phyloP scores from a whole-genome alignment of 139 green algal species.

The Monoraphidium neglectum region DNA sequence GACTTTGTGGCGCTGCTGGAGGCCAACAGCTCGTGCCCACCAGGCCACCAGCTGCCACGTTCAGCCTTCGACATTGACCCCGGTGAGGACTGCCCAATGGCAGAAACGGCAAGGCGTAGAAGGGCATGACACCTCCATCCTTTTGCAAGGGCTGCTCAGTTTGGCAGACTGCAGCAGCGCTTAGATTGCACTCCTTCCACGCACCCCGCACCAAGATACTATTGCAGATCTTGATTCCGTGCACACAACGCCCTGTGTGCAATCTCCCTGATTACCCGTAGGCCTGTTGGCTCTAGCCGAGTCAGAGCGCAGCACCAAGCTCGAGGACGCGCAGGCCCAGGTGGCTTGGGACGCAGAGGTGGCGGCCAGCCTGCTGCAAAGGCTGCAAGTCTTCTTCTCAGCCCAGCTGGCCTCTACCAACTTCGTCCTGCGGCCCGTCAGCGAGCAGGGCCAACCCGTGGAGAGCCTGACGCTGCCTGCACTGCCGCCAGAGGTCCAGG shows the following conservation, averaged over 20 bases:
- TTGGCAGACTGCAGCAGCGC: no score
- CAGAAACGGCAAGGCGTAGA: no score
- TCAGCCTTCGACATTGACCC: slow-evolving; percentile 48
- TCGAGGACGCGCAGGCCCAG: slow-evolving; percentile 14
- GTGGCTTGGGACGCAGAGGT: slow-evolving; percentile 23
- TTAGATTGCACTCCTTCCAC: no score
- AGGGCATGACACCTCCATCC: no score
- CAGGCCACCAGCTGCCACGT: slow-evolving; percentile 10
- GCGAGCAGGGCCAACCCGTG: not conserved
- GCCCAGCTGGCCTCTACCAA: not conserved
- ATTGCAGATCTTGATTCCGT: no score
- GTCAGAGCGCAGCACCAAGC: not conserved
- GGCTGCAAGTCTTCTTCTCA: slow-evolving; percentile 11
- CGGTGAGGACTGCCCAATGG: not conserved
- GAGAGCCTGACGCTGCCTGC: slow-evolving; percentile 2
- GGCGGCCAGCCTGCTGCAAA: not conserved
- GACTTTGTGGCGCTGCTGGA: slow-evolving; percentile 37
- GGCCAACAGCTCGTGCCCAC: slow-evolving; percentile 47
- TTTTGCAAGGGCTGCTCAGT: no score
- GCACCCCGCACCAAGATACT: no score
- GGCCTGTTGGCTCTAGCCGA: slow-evolving; percentile 10
- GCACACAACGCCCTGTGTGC: no score
- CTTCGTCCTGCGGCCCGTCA: not conserved
- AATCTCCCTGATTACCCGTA: no score
- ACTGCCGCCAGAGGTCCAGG: slow-evolving; percentile 11